Conservation (phyloP, 441 rosid genomes). For the Francoa sonchifolia region DNA sequence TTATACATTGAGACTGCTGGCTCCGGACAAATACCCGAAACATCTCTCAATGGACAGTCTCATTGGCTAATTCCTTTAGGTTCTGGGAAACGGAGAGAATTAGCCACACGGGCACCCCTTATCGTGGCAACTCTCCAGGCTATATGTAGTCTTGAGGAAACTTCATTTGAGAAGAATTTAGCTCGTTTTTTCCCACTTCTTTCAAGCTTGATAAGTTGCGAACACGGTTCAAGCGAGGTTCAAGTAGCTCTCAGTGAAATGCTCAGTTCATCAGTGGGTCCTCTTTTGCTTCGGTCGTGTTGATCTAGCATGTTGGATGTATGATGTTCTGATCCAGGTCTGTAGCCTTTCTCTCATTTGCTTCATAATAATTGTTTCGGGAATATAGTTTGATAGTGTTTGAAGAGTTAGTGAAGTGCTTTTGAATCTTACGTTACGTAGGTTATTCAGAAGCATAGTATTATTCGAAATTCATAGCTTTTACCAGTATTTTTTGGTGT, state of each 20-base stretch:
- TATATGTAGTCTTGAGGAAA: conserved; percentile 61
- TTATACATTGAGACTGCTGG: conserved; percentile 53
- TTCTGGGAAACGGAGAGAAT: conserved; percentile 84
- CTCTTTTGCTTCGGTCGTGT: conserved; percentile 68
- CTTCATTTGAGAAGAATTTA: conserved; percentile 66
- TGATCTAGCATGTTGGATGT: conserved; percentile 29
- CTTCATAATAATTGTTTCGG: conserved; percentile 10
- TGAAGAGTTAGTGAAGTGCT: conserved; percentile 20
- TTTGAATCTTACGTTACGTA: conserved; percentile 15
- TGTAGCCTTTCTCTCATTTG: not conserved
- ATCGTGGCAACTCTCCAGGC: conserved; percentile 81
- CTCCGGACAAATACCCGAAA: conserved; percentile 30
- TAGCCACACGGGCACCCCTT: conserved; percentile 94
- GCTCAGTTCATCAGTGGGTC: conserved; percentile 79
- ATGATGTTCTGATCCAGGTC: conserved; percentile 16
- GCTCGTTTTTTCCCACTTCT: conserved; percentile 62
- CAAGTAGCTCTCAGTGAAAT: conserved; percentile 87
- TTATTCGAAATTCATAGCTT: conserved; percentile 1
- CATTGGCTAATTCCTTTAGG: conserved; percentile 81
- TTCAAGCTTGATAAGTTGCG: conserved; percentile 70
- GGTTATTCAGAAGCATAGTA: conserved; percentile 16
- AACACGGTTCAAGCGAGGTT: conserved; percentile 89
- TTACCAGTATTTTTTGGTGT: conserved; percentile 13
- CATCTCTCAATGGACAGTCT: conserved; percentile 24
- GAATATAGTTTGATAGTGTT: conserved; percentile 25